Base-by-base conservation (phyloP, 768 basidiomycete genomes). In the Mycena metata region DNA sequence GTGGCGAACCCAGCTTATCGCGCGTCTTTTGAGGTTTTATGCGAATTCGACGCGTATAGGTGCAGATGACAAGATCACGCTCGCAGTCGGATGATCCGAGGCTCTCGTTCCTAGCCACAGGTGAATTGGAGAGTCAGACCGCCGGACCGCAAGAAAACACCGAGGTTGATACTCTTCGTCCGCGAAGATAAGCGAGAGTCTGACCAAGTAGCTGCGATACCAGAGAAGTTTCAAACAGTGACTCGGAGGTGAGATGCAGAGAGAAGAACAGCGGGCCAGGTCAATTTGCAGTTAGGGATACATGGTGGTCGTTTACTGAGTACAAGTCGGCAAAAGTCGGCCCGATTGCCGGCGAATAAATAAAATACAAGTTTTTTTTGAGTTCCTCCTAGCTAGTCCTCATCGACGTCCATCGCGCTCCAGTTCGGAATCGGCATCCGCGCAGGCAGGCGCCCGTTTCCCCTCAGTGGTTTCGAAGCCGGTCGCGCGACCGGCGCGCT, bases 361-460 rank as follows among this genome's bases (percentile, higher is more conserved):
- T 30, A 30, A 30, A 30, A 30, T 30, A 30, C 30, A 30, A 6
- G 30, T n/a, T n/a, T n/a, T n/a, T n/a, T n/a, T n/a, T n/a, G 30
- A 3, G 3, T 30, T 30, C 30, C 30, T 30, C 30, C 30, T 30
- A 30, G 30, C 30, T 30, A 30, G 30, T 30, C 30, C 6, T 51
- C 24, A 51, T 51, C 49, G 6, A 51, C 49, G 15, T 51, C 49
- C 47, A 49, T 49, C 13, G 47, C 45, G 7, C 45, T 42, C 70
- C 70, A 68, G 42, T 49, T 13, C 4, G 66, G 66, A 57, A 71
- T 68, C 30, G 70, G 66, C 55, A 51, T 19, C 7, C 70, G 63
- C 23, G 59, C 10, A 45, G 70, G 70, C 12, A 71, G 67, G 0
- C 59, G 59, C 23, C 63, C 70, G 43, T 71, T 65, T 42, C 66